A percentile compares a stretch with the other conserved stretches of the same genome.
phyloP scores from a whole-genome alignment of 2,329 filamentous ascomycete genomes.

The Cytospora schulzeri region DNA sequence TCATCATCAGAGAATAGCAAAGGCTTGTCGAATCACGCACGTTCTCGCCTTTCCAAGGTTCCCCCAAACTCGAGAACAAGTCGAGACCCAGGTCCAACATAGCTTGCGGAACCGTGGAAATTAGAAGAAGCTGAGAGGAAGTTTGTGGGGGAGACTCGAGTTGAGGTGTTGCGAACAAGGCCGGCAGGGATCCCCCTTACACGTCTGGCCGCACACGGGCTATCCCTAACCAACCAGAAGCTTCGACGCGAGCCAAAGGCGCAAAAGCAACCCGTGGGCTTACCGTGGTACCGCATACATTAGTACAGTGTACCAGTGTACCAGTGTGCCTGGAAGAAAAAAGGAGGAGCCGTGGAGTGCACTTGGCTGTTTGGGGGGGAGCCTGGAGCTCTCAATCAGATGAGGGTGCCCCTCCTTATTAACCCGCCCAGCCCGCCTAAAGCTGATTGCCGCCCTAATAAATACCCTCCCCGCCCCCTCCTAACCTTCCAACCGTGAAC shows the following conservation, averaged over 20 bases:
- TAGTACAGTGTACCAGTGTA: not conserved
- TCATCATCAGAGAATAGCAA: not conserved
- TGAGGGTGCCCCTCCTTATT: not conserved
- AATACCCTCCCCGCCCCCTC: slow-evolving; percentile 40
- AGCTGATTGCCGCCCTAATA: slow-evolving; percentile 37
- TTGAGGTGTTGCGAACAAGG: slow-evolving; percentile 6
- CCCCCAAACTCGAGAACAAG: too few relatives aligned
- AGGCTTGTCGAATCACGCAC: not conserved
- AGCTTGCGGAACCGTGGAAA: too few relatives aligned
- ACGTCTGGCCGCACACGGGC: not conserved
- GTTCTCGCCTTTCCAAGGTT: too few relatives aligned
- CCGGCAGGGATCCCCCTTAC: slow-evolving; percentile 20
- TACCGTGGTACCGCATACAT: not conserved
- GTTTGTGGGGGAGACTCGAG: not conserved
- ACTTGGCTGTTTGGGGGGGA: not conserved
- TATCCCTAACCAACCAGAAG: not conserved
- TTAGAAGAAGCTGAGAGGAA: too few relatives aligned
- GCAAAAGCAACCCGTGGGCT: not conserved
- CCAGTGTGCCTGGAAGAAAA: not conserved
- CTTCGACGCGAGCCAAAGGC: not conserved
- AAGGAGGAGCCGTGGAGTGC: slow-evolving; percentile 1
- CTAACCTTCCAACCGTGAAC: slow-evolving; percentile 35
- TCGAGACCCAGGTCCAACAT: too few relatives aligned
- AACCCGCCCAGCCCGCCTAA: slow-evolving; percentile 1
- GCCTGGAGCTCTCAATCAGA: not conserved